Evolutionary conservation across 345 rosid species (phyloP).

Genomic region (Schrenkiella parvula): DNA sequence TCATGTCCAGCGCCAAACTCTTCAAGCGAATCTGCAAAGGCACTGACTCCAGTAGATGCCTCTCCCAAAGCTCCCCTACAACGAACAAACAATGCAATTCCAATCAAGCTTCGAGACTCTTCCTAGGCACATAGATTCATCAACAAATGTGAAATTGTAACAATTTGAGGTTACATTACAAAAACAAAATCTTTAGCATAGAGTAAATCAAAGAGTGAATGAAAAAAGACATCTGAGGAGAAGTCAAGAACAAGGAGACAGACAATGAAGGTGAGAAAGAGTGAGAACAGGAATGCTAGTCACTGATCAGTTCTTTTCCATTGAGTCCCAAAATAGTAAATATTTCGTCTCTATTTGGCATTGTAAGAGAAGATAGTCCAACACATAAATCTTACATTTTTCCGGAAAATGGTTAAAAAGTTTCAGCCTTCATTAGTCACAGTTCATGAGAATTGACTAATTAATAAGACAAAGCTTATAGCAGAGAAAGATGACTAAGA

Average conservation of each 20-base stretch:
- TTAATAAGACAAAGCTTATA: background rate
- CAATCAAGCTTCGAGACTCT: background rate
- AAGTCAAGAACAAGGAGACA: background rate
- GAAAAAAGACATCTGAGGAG: background rate
- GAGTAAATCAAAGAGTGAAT: background rate
- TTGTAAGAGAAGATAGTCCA: background rate
- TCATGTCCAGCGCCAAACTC: constrained; percentile 87
- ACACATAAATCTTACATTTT: background rate
- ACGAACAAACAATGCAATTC: background rate
- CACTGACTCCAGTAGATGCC: constrained; percentile 53
- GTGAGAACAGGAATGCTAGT: background rate
- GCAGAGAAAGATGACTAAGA: background rate
- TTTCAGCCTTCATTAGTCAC: background rate
- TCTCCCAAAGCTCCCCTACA: constrained; percentile 75
- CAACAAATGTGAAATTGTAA: background rate
- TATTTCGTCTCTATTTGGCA: background rate
- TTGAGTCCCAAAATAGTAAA: background rate
- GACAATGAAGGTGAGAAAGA: background rate
- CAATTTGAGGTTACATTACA: background rate
- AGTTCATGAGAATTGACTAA: background rate
- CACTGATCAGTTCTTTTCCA: background rate
- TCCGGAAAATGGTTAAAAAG: background rate
- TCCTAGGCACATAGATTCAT: background rate
- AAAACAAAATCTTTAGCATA: background rate
- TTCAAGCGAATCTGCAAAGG: constrained; percentile 73